These are phyloP conservation scores for Yarrowia sp. DNA, from an alignment of 805 yeast genomes.

Conservation along the genomic window DNA sequence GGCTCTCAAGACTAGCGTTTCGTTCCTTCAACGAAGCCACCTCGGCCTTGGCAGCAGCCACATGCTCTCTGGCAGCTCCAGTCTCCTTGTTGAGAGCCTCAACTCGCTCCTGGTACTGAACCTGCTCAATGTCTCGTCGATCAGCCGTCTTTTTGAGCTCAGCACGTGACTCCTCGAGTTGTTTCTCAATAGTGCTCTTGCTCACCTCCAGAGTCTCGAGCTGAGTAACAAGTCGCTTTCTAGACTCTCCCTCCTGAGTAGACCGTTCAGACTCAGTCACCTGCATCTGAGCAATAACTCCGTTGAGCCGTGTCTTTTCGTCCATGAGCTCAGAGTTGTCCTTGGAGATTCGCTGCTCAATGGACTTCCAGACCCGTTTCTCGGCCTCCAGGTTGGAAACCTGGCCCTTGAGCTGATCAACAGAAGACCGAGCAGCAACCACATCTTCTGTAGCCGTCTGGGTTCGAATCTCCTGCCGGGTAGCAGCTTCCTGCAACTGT, in stretches of 20 bases:
- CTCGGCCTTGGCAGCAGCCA: constrained; percentile 44
- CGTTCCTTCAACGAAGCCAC: constrained; percentile 45
- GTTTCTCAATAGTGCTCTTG: constrained; percentile 46
- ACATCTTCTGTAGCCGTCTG: constrained; percentile 55
- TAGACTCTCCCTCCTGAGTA: constrained; percentile 48
- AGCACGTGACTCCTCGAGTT: constrained; percentile 47
- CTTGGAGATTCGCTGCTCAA: constrained; percentile 50
- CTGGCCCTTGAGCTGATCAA: constrained; percentile 48
- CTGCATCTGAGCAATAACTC: constrained; percentile 60
- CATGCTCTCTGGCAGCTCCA: constrained; percentile 43
- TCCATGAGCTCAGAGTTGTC: constrained; percentile 54
- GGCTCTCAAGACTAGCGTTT: constrained; percentile 40
- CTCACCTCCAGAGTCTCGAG: constrained; percentile 52
- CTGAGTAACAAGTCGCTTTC: constrained; percentile 50
- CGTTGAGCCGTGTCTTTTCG: constrained; percentile 60
- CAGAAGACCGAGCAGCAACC: constrained; percentile 49
- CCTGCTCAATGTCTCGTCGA: constrained; percentile 56
- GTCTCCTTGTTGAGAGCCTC: constrained; percentile 53
- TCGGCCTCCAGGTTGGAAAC: constrained; percentile 55
- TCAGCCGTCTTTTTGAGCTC: constrained; percentile 55
- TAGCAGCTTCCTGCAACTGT: constrained; percentile 45
- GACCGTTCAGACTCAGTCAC: constrained; percentile 62
- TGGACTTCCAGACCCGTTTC: constrained; percentile 48
- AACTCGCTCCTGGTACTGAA: constrained; percentile 58
- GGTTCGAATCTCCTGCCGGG: constrained; percentile 50